Evolutionary conservation across 176 grass and related monocot genomes (phyloP).

Genomic region (Saccharum officinarum): DNA sequence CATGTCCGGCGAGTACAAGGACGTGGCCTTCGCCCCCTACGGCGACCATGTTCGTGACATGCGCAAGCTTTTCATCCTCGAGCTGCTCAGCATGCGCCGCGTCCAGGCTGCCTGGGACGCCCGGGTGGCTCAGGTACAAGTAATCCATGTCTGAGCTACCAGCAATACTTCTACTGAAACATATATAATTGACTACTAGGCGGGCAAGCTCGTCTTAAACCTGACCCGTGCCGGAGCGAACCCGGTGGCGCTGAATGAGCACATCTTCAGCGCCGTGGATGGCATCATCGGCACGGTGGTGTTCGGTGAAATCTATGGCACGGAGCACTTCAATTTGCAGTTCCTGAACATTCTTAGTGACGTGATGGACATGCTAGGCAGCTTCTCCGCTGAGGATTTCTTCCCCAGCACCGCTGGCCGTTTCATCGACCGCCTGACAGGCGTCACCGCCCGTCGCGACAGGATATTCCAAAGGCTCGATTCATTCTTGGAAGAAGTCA

Average conservation of each 20-base stretch:
- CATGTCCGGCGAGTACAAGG: constrained; percentile 15
- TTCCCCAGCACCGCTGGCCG: constrained; percentile 3
- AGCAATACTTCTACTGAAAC: background rate
- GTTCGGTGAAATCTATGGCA: constrained; percentile 18
- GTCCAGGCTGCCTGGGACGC: constrained; percentile 39
- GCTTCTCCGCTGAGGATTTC: constrained; percentile 29
- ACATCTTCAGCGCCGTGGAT: constrained; percentile 20
- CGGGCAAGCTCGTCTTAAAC: background rate
- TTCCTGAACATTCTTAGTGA: background rate
- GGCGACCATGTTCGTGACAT: constrained; percentile 31
- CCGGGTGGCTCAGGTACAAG: background rate
- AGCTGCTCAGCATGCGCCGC: constrained; percentile 48
- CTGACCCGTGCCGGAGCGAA: background rate
- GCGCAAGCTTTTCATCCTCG: constrained; percentile 46
- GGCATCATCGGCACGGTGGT: constrained; percentile 35
- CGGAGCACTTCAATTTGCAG: background rate
- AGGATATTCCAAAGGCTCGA: constrained; percentile 2
- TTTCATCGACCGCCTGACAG: background rate
- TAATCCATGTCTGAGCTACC: background rate
- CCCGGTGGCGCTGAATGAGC: background rate
- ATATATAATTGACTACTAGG: background rate
- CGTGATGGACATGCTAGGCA: constrained; percentile 5
- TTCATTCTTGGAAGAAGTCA: constrained; percentile 16
- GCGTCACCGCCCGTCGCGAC: background rate
- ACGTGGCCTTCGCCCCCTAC: constrained; percentile 47